Evolutionary conservation across 352 stramenopile genomes (phyloP).

Genomic region (Globisporangium cystogenes): DNA sequence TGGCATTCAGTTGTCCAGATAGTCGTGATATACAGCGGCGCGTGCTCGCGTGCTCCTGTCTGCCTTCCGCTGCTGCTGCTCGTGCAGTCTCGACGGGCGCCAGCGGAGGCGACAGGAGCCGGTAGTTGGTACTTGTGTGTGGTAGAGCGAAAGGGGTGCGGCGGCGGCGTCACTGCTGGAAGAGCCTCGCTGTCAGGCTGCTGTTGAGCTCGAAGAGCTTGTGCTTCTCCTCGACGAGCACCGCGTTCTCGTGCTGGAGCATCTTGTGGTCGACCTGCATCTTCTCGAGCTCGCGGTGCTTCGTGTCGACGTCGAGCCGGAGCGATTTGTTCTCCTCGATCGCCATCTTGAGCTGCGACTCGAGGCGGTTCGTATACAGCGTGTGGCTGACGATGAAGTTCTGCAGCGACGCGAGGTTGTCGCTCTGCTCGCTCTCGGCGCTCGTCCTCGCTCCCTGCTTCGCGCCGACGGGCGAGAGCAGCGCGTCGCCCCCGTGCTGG

Average conservation of each 20-base stretch:
- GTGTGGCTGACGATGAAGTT: slow-evolving; percentile 64
- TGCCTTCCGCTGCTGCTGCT: background rate
- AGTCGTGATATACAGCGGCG: background rate
- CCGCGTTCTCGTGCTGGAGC: slow-evolving; percentile 61
- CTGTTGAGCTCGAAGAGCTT: slow-evolving; percentile 79
- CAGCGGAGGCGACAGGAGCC: background rate
- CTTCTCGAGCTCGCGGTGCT: slow-evolving; percentile 48
- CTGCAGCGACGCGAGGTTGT: slow-evolving; percentile 57
- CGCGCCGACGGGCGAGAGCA: slow-evolving; percentile 22
- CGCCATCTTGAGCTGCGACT: slow-evolving; percentile 62
- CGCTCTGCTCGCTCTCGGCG: slow-evolving; percentile 26
- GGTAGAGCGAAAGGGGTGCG: background rate
- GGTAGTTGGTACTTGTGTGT: background rate
- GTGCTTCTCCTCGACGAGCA: slow-evolving; percentile 69
- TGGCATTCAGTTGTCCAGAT: background rate
- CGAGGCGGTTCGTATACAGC: slow-evolving; percentile 69
- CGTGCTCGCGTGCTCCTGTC: background rate
- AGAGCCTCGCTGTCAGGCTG: slow-evolving; percentile 57
- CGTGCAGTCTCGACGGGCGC: background rate
- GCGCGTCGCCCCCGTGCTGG: slow-evolving; percentile 13
- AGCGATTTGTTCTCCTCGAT: slow-evolving; percentile 60
- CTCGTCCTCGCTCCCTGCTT: background rate
- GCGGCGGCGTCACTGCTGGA: slow-evolving; percentile 40
- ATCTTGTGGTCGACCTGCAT: slow-evolving; percentile 49
- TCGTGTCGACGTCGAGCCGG: slow-evolving; percentile 38